Evolutionary conservation across 139 green algal genomes (phyloP).

Genomic region (Chlorella sp.): DNA sequence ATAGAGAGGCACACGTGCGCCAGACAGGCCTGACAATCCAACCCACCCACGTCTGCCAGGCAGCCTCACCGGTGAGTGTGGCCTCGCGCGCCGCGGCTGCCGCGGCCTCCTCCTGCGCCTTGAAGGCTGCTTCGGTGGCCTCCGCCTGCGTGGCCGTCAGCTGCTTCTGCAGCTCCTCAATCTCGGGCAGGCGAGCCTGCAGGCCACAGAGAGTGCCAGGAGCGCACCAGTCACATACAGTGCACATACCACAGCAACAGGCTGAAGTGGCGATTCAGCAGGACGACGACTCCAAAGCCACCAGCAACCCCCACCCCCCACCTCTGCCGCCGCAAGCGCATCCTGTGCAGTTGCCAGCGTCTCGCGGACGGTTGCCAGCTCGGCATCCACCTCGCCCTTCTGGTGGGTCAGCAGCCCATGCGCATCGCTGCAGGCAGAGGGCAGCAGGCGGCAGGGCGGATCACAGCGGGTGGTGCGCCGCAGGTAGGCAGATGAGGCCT

Average conservation of each 20-base stretch:
- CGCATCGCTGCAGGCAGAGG: slow-evolving; percentile 16
- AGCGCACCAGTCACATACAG: background rate
- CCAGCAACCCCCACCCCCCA: background rate
- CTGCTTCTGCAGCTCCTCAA: slow-evolving; percentile 63
- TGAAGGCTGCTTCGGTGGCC: slow-evolving; percentile 41
- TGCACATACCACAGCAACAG: too few relatives aligned
- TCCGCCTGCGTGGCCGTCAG: slow-evolving; percentile 50
- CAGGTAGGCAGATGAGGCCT: too few relatives aligned
- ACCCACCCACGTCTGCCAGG: background rate
- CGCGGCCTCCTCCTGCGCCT: slow-evolving; percentile 34
- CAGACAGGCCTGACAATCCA: too few relatives aligned
- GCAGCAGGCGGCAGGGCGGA: too few relatives aligned
- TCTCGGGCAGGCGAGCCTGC: slow-evolving; percentile 67
- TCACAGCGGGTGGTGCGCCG: too few relatives aligned
- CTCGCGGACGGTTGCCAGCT: slow-evolving; percentile 16
- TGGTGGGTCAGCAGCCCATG: slow-evolving; percentile 27
- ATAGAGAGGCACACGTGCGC: too few relatives aligned
- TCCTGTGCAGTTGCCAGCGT: slow-evolving; percentile 17
- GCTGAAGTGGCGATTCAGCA: too few relatives aligned
- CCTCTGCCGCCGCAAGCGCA: slow-evolving; percentile 31
- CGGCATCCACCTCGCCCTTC: slow-evolving; percentile 39
- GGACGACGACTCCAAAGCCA: too few relatives aligned
- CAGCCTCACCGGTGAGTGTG: background rate
- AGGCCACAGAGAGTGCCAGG: background rate
- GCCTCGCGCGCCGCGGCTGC: slow-evolving; percentile 18